Evolutionary conservation across 768 basidiomycete genomes (phyloP).

Genomic region (Boletus huronensis): DNA sequence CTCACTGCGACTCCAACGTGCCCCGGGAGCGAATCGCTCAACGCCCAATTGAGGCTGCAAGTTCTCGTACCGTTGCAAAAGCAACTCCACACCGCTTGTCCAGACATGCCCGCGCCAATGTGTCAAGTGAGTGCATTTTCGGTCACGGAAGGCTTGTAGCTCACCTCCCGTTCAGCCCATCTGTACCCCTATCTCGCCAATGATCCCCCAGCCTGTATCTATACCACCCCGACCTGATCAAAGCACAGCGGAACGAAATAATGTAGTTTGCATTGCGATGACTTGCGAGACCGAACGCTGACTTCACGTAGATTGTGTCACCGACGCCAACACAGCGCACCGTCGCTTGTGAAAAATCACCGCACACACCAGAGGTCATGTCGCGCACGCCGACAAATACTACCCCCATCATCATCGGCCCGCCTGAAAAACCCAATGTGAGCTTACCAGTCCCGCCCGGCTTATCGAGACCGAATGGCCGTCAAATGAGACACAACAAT

Average conservation of each 20-base stretch:
- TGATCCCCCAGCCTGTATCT: not conserved
- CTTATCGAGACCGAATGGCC: not conserved
- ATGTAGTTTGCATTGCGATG: not conserved
- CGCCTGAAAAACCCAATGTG: not conserved
- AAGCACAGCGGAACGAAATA: not conserved
- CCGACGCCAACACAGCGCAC: constrained; percentile 1
- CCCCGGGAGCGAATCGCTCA: not conserved
- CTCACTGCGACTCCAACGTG: not conserved
- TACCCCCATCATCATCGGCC: not conserved
- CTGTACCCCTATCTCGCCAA: not conserved
- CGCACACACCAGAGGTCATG: not conserved
- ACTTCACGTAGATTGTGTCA: constrained; percentile 5
- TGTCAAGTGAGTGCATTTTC: constrained; percentile 2
- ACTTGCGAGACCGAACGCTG: not conserved
- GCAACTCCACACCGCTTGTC: not conserved
- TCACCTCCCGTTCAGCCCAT: constrained; percentile 7
- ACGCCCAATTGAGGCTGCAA: constrained; percentile 2
- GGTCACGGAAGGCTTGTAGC: not conserved
- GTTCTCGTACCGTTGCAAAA: not conserved
- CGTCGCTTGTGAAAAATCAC: not conserved
- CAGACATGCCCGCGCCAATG: not conserved
- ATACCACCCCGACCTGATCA: not conserved
- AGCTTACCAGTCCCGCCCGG: constrained; percentile 13
- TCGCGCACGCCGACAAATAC: not conserved
- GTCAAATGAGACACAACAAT: not conserved